Base-by-base conservation (phyloP, 805 yeast genomes). In the Torulaspora indica region DNA sequence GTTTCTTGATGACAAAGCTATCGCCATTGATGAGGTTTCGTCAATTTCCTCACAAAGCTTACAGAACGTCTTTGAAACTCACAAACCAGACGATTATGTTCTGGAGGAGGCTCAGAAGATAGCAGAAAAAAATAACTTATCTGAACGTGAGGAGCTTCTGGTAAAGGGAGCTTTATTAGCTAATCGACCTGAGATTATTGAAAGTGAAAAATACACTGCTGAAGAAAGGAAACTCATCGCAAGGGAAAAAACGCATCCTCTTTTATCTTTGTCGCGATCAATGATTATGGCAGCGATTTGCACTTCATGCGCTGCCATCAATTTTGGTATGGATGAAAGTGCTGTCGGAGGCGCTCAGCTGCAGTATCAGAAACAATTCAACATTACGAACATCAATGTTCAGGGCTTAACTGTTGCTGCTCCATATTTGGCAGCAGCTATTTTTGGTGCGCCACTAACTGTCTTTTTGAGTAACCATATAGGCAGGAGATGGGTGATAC, bases 261-360 rank as follows among this genome's bases (percentile, higher is more conserved):
- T 81, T 66, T 48, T 57, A 18, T 84, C 67, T 10, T 60, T 72
- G 60, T 69, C 75, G 56, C 54, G 69, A 62, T 73, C 76, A 15
- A 74, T 78, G 61, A 74, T 80, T 7, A 65, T 79, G 55, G 79
- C 83, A 36, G 81, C 86, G 2, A 68, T 81, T 70, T 79, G 85
- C n/a, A 54, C 64, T 7, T 59, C 64, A 1, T 52, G 56, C 38
- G 78, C 78, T 13, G 82, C 85, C 3, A 80, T 83, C 4, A 84
- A 81, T 39, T 78, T 74, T 58, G 88, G 88, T 42, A 79, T 79
- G 85, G 88, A 82, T 60, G 85, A 82, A 59, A 75, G 85, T 5
- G 86, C 80, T 8, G 68, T 79, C 46, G 80, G 81, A 50, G 88
- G 87, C 29, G 87, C 87, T 17, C 77, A 75, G 38, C 59, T 80